phyloP scores from a whole-genome alignment of 192 early-diverging fungal genomes.

The Linderina pennispora region DNA sequence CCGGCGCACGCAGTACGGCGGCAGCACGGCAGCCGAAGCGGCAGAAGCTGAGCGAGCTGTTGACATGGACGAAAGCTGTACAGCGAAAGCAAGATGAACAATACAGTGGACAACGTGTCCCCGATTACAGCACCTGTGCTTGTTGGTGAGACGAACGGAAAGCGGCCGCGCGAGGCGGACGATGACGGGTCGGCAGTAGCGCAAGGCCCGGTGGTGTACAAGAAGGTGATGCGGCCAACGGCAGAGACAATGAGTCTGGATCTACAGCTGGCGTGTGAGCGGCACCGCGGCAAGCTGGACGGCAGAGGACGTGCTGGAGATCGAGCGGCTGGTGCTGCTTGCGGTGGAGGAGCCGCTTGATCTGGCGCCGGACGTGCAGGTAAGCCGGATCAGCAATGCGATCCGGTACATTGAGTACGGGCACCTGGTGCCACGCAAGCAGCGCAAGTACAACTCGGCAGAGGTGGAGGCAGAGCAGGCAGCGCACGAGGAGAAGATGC shows the following conservation, averaged over 20 bases:
- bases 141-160: neutral
- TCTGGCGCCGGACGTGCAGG: conserved; percentile 63
- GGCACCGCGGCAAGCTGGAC: conserved; percentile 42
- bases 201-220: conserved; percentile 7
- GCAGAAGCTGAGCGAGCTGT: conserved; percentile 18
- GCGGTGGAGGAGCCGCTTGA: conserved; percentile 60
- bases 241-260: conserved; percentile 38
- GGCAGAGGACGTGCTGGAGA: conserved; percentile 50
- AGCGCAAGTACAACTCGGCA: conserved; percentile 64
- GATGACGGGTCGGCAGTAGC: neutral
- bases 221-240: conserved; percentile 44
- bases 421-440: conserved; percentile 49
- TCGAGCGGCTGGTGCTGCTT: conserved; percentile 63
- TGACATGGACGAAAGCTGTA: conserved; percentile 41
- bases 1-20: too few species aligned
- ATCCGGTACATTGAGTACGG: conserved; percentile 51
- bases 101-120: neutral
- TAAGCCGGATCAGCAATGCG: conserved; percentile 63
- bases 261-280: conserved; percentile 32
- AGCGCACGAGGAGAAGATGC: conserved; percentile 61
- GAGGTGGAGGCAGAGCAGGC: conserved; percentile 63
- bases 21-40: too few species aligned
- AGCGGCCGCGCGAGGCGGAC: neutral
- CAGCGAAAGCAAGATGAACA: too few species aligned
- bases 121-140: neutral